These are phyloP conservation scores for Colletotrichum spinosum DNA, from an alignment of 2,329 filamentous ascomycete genomes.

Conservation along the genomic window DNA sequence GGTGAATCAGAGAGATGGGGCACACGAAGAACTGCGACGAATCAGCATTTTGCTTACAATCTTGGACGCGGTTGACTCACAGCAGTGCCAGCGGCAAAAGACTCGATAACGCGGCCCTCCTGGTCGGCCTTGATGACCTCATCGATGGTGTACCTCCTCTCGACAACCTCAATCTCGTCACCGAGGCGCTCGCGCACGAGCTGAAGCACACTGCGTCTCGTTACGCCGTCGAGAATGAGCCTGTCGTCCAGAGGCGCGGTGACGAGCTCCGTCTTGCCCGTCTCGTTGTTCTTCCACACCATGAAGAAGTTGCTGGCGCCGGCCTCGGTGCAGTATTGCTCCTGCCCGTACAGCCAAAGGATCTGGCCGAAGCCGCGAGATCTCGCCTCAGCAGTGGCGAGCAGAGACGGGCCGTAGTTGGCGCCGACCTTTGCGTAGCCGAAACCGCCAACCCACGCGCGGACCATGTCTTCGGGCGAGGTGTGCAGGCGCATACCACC, in stretches of 20 bases:
- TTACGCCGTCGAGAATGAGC: slow-evolving; percentile 89
- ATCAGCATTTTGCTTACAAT: background rate
- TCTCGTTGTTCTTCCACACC: slow-evolving; percentile 76
- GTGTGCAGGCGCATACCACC: slow-evolving; percentile 81
- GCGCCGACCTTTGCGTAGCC: slow-evolving; percentile 93
- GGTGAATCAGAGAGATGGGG: slow-evolving; percentile 75
- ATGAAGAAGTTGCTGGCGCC: slow-evolving; percentile 95
- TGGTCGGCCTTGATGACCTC: slow-evolving; percentile 78
- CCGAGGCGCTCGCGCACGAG: slow-evolving; percentile 73
- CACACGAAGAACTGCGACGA: slow-evolving; percentile 73
- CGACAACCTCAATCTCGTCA: slow-evolving; percentile 76
- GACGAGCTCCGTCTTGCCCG: slow-evolving; percentile 74
- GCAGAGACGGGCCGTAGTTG: slow-evolving; percentile 88
- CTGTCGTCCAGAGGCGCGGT: slow-evolving; percentile 87
- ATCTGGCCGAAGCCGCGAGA: slow-evolving; percentile 85
- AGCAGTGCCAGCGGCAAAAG: slow-evolving; percentile 89
- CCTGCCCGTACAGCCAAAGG: slow-evolving; percentile 88
- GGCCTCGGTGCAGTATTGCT: slow-evolving; percentile 87
- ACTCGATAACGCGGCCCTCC: slow-evolving; percentile 84
- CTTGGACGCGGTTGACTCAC: slow-evolving; percentile 61
- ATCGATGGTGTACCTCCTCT: slow-evolving; percentile 84
- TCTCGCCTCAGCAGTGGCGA: slow-evolving; percentile 81
- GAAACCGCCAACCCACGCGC: slow-evolving; percentile 94
- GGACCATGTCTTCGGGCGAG: slow-evolving; percentile 82
- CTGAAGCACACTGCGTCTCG: slow-evolving; percentile 82